A percentile compares a stretch with the other conserved stretches of the same genome.
These are phyloP conservation scores for Trichoderma koningii DNA, from an alignment of 2,329 filamentous ascomycete genomes.

Conservation along the genomic window DNA sequence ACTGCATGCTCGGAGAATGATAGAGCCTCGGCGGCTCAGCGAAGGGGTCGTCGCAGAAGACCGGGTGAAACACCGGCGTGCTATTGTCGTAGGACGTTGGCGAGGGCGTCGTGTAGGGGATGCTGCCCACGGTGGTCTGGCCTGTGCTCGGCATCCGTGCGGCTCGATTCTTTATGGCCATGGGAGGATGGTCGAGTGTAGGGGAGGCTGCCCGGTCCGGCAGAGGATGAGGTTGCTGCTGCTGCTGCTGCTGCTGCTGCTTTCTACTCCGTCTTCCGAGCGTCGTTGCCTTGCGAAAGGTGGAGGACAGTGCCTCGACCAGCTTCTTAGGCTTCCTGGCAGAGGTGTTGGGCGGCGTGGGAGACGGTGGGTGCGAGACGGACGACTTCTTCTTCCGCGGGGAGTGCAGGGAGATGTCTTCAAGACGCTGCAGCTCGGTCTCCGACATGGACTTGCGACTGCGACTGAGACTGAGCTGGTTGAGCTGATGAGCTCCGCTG, in stretches of 20 bases:
- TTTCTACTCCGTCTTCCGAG: slow-evolving; percentile 39
- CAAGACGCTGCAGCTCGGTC: slow-evolving; percentile 50
- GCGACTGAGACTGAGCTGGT: slow-evolving; percentile 37
- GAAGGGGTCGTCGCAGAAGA: slow-evolving; percentile 46
- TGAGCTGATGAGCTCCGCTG: slow-evolving; percentile 30
- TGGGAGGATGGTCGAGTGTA: slow-evolving; percentile 39
- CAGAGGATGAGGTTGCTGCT: slow-evolving; percentile 7
- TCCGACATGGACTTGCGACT: slow-evolving; percentile 49
- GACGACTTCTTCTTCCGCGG: slow-evolving; percentile 36
- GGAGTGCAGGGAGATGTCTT: slow-evolving; percentile 51
- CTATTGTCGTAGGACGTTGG: slow-evolving; percentile 35
- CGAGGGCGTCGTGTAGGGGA: slow-evolving; percentile 33
- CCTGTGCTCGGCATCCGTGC: slow-evolving; percentile 31
- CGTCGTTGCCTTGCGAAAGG: slow-evolving; percentile 44
- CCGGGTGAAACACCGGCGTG: slow-evolving; percentile 40
- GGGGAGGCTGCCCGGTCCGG: slow-evolving; percentile 38
- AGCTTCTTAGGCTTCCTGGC: slow-evolving; percentile 44
- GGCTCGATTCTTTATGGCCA: slow-evolving; percentile 39
- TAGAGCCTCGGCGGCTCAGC: slow-evolving; percentile 35
- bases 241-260: slow-evolving; percentile 17
- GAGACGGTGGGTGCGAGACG: slow-evolving; percentile 39
- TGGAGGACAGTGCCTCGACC: slow-evolving; percentile 47
- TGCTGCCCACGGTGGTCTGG: slow-evolving; percentile 24
- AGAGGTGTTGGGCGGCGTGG: slow-evolving; percentile 38
- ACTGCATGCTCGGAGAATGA: slow-evolving; percentile 35